Conservation (phyloP, 176 grass and related monocot species). For the Alloteropsis semialata region DNA sequence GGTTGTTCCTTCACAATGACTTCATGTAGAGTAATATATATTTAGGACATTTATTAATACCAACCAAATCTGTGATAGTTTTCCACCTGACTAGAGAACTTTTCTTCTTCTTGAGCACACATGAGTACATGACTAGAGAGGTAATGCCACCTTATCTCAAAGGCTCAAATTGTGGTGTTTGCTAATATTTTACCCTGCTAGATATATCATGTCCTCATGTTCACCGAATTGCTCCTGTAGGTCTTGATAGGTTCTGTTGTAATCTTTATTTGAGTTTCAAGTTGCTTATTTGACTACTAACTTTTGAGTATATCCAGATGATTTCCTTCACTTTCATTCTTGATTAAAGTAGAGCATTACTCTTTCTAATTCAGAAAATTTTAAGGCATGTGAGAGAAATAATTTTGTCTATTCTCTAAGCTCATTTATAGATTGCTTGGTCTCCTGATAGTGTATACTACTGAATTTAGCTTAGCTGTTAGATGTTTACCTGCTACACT, state of each 20-base stretch:
- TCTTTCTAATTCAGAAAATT: background rate
- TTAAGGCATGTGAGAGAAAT: background rate
- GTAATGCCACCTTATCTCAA: background rate
- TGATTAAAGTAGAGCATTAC: background rate
- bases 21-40: background rate
- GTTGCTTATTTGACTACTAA: conserved; percentile 6
- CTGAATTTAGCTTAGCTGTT: background rate
- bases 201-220: background rate
- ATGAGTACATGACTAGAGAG: conserved; percentile 2
- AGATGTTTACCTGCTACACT: conserved; percentile 15
- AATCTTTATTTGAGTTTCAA: background rate
- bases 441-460: background rate
- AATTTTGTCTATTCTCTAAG: background rate
- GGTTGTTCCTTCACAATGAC: too few relatives aligned
- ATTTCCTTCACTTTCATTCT: background rate
- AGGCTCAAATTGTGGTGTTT: background rate
- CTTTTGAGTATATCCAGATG: background rate
- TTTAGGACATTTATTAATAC: background rate
- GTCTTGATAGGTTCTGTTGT: conserved; percentile 6
- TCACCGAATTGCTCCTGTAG: background rate
- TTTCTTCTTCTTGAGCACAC: too few relatives aligned
- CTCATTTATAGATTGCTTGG: background rate
- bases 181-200: background rate
- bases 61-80: background rate
- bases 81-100: too few relatives aligned